Percentiles rank a stretch among this genome's conserved stretches.
Conservation (phyloP, 2,329 filamentous ascomycete genomes). For the Ophiostoma himal-ulmi region DNA sequence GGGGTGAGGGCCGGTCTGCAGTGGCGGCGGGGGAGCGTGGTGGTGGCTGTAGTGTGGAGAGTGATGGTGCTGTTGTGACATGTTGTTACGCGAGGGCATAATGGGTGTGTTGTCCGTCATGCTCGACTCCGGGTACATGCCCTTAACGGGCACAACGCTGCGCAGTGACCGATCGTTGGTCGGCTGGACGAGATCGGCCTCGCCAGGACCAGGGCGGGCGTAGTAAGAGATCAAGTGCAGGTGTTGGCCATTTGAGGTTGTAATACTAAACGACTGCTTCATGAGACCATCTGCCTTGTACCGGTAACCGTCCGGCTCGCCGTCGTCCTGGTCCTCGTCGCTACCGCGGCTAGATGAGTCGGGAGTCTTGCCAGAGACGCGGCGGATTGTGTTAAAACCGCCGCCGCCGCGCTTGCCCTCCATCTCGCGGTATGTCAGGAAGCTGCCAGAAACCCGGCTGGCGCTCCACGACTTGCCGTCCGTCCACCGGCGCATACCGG, state of each 20-base stretch:
- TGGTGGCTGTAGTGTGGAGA: conserved; percentile 24
- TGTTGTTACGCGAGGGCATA: background rate
- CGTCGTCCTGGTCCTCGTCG: conserved; percentile 79
- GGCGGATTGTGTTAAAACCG: conserved; percentile 58
- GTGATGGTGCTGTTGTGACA: conserved; percentile 22
- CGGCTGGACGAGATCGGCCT: conserved; percentile 71
- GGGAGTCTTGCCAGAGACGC: conserved; percentile 66
- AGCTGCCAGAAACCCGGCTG: conserved; percentile 93
- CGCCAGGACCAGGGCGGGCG: conserved; percentile 68
- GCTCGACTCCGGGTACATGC: conserved; percentile 95
- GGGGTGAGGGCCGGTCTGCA: conserved; percentile 25
- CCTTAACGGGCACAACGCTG: conserved; percentile 80
- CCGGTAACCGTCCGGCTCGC: conserved; percentile 82
- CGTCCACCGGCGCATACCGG: conserved; percentile 97
- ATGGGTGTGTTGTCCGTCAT: conserved; percentile 61
- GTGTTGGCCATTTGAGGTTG: conserved; percentile 79
- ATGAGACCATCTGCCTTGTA: conserved; percentile 96
- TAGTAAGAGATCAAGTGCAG: conserved; percentile 98
- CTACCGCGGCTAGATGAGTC: conserved; percentile 68
- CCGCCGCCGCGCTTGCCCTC: conserved; percentile 92
- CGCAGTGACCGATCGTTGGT: conserved; percentile 73
- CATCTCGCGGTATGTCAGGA: conserved; percentile 97
- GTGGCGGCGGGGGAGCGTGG: conserved; percentile 22
- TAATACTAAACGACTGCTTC: conserved; percentile 99
- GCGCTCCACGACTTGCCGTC: conserved; percentile 99